Percentiles rank a stretch among this genome's conserved stretches.
Evolutionary conservation across 768 basidiomycete genomes (phyloP).

Genomic region (Auriscalpium orientale): DNA sequence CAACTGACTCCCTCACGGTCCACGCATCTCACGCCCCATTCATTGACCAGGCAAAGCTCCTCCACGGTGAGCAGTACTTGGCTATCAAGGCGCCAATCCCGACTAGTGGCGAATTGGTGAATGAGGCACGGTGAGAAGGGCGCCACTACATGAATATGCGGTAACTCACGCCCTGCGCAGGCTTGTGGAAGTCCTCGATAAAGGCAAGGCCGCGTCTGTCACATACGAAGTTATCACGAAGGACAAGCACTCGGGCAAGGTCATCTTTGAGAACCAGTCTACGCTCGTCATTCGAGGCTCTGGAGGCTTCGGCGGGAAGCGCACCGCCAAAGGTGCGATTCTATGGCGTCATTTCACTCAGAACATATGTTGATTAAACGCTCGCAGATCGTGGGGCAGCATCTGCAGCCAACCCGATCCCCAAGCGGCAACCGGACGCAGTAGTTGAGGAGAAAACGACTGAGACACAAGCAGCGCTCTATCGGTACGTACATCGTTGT

Average conservation of each 20-base stretch:
- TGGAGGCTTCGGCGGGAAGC: slow-evolving; percentile 95
- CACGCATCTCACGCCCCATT: not conserved
- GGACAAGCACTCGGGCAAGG: slow-evolving; percentile 68
- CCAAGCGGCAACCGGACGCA: slow-evolving; percentile 78
- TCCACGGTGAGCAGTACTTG: slow-evolving; percentile 96
- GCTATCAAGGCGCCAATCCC: slow-evolving; percentile 83
- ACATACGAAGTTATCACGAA: slow-evolving; percentile 72
- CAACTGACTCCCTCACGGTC: not conserved
- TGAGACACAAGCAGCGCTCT: slow-evolving; percentile 79
- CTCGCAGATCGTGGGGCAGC: slow-evolving; percentile 80
- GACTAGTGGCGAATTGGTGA: slow-evolving; percentile 73
- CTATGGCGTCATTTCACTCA: not conserved
- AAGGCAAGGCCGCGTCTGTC: slow-evolving; percentile 91
- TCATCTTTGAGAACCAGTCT: slow-evolving; percentile 87
- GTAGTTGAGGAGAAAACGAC: slow-evolving; percentile 85
- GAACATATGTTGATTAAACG: not conserved
- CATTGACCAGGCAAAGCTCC: slow-evolving; percentile 69
- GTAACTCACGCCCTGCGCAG: slow-evolving; percentile 26
- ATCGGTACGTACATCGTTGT: slow-evolving; percentile 49
- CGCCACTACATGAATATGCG: not conserved
- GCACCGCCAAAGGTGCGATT: slow-evolving; percentile 61
- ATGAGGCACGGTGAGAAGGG: slow-evolving; percentile 50
- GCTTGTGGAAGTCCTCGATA: slow-evolving; percentile 74
- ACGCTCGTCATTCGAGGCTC: slow-evolving; percentile 90
- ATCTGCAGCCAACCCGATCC: slow-evolving; percentile 71